A percentile compares a stretch with the other conserved stretches of the same genome.
Evolutionary conservation across 176 grass and related monocot species (phyloP).

Genomic region (Eragrostis nindensis): DNA sequence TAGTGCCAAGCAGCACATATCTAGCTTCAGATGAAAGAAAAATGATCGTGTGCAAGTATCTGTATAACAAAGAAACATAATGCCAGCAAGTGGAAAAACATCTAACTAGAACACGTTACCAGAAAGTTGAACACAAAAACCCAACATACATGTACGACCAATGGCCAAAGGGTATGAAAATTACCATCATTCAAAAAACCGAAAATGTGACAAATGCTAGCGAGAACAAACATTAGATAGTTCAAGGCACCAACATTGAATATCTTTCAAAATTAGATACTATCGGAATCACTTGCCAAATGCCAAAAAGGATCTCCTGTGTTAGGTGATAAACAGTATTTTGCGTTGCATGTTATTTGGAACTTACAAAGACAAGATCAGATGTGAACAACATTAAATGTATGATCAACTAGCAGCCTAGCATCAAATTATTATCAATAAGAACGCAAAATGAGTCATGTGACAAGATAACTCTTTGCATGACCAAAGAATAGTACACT

Average conservation of each 20-base stretch:
- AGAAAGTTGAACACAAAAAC: slow-evolving; percentile 15
- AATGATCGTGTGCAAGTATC: slow-evolving; percentile 1
- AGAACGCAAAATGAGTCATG: background rate
- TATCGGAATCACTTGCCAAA: background rate
- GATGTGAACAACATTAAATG: background rate
- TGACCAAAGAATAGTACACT: no score
- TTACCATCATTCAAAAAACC: slow-evolving; percentile 3
- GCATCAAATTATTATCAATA: background rate
- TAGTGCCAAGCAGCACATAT: slow-evolving; percentile 28
- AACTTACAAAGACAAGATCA: background rate
- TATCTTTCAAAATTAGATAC: slow-evolving; percentile 5
- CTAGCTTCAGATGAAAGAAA: slow-evolving; percentile 24
- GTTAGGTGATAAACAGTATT: slow-evolving; percentile 2
- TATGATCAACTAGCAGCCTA: background rate
- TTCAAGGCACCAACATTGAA: background rate
- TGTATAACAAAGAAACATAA: slow-evolving; percentile 19
- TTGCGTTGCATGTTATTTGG: slow-evolving; percentile 16
- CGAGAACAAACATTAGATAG: background rate
- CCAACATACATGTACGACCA: background rate
- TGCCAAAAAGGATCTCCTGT: background rate
- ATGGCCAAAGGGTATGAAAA: background rate
- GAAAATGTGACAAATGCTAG: background rate
- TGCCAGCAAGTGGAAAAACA: background rate
- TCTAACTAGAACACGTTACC: background rate
- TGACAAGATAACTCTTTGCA: background rate